These are phyloP conservation scores for Arxiozyma telluris DNA, from an alignment of 1,139 yeast species.

Conservation along the genomic window DNA sequence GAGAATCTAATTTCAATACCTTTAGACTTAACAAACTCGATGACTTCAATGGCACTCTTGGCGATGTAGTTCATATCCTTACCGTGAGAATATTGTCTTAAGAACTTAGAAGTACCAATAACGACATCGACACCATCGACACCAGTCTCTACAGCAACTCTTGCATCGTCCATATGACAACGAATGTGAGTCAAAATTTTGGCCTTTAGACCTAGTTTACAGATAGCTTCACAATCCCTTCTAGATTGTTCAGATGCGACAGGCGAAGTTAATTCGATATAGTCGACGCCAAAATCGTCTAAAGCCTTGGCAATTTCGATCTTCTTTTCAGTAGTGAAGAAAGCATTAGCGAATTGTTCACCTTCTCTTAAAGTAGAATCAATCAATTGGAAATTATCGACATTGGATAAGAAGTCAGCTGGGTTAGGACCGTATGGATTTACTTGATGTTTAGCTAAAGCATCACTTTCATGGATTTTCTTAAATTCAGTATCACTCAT, in stretches of 20 bases:
- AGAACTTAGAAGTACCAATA: constrained; percentile 92
- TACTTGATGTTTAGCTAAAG: constrained; percentile 18
- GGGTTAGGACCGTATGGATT: constrained; percentile 98
- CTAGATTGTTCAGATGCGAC: constrained; percentile 95
- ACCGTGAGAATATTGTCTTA: constrained; percentile 93
- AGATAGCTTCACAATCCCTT: constrained; percentile 92
- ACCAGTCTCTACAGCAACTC: constrained; percentile 94
- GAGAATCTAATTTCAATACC: constrained; percentile 96
- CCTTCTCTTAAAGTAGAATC: constrained; percentile 97
- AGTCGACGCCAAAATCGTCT: constrained; percentile 96
- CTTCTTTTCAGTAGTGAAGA: constrained; percentile 89
- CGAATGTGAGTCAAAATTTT: constrained; percentile 87
- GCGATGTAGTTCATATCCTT: constrained; percentile 99
- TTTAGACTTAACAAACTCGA: constrained; percentile 93
- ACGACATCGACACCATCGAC: constrained; percentile 99
- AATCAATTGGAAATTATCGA: constrained; percentile 78
- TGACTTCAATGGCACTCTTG: constrained; percentile 90
- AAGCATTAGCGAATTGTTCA: constrained; percentile 97
- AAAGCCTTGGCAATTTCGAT: constrained; percentile 95
- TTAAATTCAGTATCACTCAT: constrained; percentile 28
- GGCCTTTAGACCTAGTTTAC: constrained; percentile 92
- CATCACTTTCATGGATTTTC: constrained; percentile 42
- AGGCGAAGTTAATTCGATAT: constrained; percentile 94
- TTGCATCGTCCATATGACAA: constrained; percentile 98
- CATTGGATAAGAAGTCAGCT: constrained; percentile 84